Percentiles rank a stretch among this genome's conserved stretches.
Evolutionary conservation across 768 basidiomycete species (phyloP).

Genomic region (Lactarius deliciosus): DNA sequence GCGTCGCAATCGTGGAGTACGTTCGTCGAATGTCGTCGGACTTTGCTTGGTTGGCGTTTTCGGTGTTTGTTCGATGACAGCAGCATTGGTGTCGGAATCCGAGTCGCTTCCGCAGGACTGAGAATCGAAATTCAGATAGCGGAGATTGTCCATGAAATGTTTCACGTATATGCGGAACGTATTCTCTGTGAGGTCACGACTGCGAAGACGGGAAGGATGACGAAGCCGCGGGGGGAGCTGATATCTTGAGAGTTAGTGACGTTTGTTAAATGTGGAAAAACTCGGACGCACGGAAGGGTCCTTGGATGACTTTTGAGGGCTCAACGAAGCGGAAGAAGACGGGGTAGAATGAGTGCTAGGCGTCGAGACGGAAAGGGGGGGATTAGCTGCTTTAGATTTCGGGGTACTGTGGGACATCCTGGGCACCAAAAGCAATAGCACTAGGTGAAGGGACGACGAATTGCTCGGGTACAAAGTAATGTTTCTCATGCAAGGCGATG

Average conservation of each 20-base stretch:
- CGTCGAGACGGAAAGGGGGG: not conserved
- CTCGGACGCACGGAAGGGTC: constrained; percentile 24
- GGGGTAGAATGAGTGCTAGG: constrained; percentile 8
- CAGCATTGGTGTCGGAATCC: constrained; percentile 9
- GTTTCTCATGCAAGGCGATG: constrained; percentile 19
- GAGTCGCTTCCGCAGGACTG: constrained; percentile 1
- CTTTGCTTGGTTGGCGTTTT: constrained; percentile 41
- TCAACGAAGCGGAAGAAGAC: constrained; percentile 21
- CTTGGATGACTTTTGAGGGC: constrained; percentile 22
- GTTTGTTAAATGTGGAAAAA: not conserved
- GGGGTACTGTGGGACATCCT: constrained; percentile 19
- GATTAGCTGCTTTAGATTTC: constrained; percentile 8
- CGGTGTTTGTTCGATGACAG: constrained; percentile 27
- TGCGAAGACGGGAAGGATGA: constrained; percentile 69
- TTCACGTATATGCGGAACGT: constrained; percentile 76
- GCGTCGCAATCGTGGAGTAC: constrained; percentile 35
- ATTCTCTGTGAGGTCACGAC: constrained; percentile 64
- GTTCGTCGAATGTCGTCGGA: constrained; percentile 18
- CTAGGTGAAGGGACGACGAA: constrained; percentile 20
- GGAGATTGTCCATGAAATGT: constrained; percentile 69
- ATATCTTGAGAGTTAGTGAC: constrained; percentile 10
- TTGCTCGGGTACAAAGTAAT: constrained; percentile 19
- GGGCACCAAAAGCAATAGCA: not conserved
- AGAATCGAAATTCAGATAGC: constrained; percentile 16
- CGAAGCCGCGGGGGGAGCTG: constrained; percentile 52